These are phyloP conservation scores for Backusella australiensis DNA, from an alignment of 192 early-diverging fungal genomes.

Conservation along the genomic window DNA sequence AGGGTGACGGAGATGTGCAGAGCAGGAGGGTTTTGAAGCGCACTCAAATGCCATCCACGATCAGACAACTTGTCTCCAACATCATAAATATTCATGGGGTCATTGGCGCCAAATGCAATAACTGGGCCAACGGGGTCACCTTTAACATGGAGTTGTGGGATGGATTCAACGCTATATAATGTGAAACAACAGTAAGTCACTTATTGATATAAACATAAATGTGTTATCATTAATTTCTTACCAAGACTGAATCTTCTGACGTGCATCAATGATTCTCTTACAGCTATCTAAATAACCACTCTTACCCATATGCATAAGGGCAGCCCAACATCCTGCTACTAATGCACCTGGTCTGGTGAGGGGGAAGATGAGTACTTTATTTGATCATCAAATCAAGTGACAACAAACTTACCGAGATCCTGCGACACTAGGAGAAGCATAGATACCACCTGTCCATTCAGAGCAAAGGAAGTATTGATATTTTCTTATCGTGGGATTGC, in stretches of 20 bases:
- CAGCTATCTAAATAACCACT: slow-evolving; percentile 83
- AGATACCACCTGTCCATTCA: slow-evolving; percentile 96
- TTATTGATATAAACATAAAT: neutral
- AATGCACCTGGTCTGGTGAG: slow-evolving; percentile 74
- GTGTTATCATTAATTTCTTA: slow-evolving; percentile 23
- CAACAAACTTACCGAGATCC: slow-evolving; percentile 65
- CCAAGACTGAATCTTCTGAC: slow-evolving; percentile 66
- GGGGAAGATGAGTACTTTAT: neutral
- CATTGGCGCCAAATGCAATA: slow-evolving; percentile 75
- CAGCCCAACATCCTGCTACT: slow-evolving; percentile 95
- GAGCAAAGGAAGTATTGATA: slow-evolving; percentile 91
- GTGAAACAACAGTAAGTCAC: neutral
- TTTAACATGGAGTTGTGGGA: slow-evolving; percentile 73
- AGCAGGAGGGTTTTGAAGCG: slow-evolving; percentile 85
- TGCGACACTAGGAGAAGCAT: slow-evolving; percentile 88
- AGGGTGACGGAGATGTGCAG: slow-evolving; percentile 91
- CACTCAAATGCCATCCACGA: slow-evolving; percentile 84
- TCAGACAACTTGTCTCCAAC: slow-evolving; percentile 79
- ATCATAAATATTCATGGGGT: slow-evolving; percentile 77
- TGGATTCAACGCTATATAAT: slow-evolving; percentile 41
- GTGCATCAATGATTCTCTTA: slow-evolving; percentile 74
- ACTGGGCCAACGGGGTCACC: slow-evolving; percentile 70
- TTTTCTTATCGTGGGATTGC: slow-evolving; percentile 70
- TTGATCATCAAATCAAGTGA: neutral
- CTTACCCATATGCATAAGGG: slow-evolving; percentile 85